Percentiles rank a stretch among this genome's conserved stretches.
Conservation (phyloP, 352 stramenopile genomes). For the Hyaloperonospora arabidopsidis region DNA sequence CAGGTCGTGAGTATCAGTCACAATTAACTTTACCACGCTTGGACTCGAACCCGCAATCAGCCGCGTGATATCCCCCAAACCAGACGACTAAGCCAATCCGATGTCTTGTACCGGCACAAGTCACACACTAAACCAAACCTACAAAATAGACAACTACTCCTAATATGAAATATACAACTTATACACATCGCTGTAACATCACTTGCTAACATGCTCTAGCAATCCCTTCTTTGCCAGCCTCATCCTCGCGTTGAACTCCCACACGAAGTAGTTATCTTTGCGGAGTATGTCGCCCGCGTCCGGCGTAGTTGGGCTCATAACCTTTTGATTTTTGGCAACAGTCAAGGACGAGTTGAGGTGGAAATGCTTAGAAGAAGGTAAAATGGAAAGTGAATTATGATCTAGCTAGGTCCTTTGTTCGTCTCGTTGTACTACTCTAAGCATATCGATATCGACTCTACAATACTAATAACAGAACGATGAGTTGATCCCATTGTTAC, state of each 20-base stretch:
- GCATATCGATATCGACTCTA: not conserved
- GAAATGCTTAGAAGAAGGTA: not conserved
- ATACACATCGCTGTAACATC: no score
- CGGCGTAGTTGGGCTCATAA: not conserved
- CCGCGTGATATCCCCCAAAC: no score
- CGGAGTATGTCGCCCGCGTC: not conserved
- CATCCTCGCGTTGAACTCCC: not conserved
- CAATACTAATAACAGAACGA: not conserved
- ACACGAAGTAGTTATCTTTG: no score
- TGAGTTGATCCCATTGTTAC: not conserved
- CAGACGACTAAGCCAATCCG: no score
- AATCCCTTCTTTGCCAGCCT: conserved; percentile 3
- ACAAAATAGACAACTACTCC: no score
- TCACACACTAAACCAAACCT: no score
- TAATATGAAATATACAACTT: no score
- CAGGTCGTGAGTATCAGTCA: no score
- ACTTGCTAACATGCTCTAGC: not conserved
- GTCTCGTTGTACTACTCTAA: not conserved
- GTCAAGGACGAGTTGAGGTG: not conserved
- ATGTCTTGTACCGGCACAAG: no score
- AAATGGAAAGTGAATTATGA: not conserved
- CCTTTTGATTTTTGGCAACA: not conserved
- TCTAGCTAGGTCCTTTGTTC: not conserved
- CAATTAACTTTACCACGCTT: no score
- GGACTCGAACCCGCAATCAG: no score